A percentile compares a stretch with the other conserved stretches of the same genome.
These are phyloP conservation scores for Penicillium herquei DNA, from an alignment of 495 filamentous ascomycete species.

Conservation along the genomic window DNA sequence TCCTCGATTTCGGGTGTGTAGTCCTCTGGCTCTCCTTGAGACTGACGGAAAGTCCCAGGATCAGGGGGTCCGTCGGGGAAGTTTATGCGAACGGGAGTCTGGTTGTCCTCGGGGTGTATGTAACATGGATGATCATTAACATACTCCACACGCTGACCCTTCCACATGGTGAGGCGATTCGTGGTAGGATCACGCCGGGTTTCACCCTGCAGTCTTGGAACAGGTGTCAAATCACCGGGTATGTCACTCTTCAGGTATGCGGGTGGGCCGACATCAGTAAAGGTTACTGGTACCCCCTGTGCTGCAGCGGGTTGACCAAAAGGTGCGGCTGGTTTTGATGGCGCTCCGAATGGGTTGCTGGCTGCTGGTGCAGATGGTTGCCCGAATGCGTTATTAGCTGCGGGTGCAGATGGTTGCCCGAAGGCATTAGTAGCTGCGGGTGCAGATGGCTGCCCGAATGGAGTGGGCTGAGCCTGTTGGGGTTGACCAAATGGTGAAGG, in stretches of 20 bases:
- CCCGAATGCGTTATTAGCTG: no score
- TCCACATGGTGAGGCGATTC: constrained; percentile 47
- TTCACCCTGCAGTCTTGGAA: constrained; percentile 37
- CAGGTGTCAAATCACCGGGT: constrained; percentile 33
- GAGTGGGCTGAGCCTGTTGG: constrained; percentile 13
- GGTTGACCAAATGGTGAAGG: constrained; percentile 20
- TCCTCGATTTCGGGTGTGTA: constrained; percentile 51
- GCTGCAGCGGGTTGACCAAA: constrained; percentile 31
- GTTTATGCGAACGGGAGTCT: constrained; percentile 57
- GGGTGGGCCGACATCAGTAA: constrained; percentile 26
- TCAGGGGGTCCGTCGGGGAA: constrained; percentile 69
- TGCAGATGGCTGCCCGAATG: constrained; percentile 41
- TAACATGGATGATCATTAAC: constrained; percentile 47
- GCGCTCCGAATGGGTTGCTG: constrained; percentile 14
- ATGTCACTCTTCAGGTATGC: constrained; percentile 31
- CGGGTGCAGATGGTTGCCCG: constrained; percentile 33
- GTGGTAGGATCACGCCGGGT: constrained; percentile 37
- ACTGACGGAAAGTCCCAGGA: constrained; percentile 41
- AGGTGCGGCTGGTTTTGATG: constrained; percentile 20
- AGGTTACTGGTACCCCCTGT: constrained; percentile 17
- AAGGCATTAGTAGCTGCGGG: constrained; percentile 31
- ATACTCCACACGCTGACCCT: constrained; percentile 55
- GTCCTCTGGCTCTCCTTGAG: constrained; percentile 35
- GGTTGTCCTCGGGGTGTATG: constrained; percentile 45
- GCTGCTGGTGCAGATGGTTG: constrained; percentile 27